A percentile compares a stretch with the other conserved stretches of the same genome.
These are phyloP conservation scores for Lichtheimia ornata DNA, from an alignment of 371 early-diverging fungal genomes.

Conservation along the genomic window DNA sequence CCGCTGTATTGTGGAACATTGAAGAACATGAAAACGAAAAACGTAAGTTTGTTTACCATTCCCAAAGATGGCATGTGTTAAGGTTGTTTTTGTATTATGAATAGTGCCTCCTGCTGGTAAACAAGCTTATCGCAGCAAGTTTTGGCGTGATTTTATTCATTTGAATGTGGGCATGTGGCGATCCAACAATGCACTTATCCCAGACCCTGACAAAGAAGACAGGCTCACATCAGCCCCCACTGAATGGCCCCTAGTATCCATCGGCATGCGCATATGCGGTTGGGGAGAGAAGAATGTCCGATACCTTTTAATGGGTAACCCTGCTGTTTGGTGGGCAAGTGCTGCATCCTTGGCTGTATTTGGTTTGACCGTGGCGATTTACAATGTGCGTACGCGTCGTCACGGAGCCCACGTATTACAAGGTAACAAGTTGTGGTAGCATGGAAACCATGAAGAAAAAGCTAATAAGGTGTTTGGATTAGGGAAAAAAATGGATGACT, in stretches of 20 bases:
- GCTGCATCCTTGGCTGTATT: constrained; percentile 65
- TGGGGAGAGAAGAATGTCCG: constrained; percentile 92
- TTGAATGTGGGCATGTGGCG: constrained; percentile 97
- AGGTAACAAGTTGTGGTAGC: constrained; percentile 20
- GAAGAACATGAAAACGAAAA: constrained; percentile 84
- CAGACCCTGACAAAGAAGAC: constrained; percentile 96
- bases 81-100: not conserved
- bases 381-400: constrained; percentile 71
- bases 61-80: not conserved
- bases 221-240: constrained; percentile 84
- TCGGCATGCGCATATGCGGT: constrained; percentile 95
- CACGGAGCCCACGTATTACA: constrained; percentile 61
- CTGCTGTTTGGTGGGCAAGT: constrained; percentile 93
- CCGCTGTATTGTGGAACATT: constrained; percentile 91
- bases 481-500: constrained; percentile 73
- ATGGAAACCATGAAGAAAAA: too few relatives aligned
- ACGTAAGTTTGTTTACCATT: constrained; percentile 24
- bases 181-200: constrained; percentile 96
- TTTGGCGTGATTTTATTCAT: constrained; percentile 87
- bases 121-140: constrained; percentile 69
- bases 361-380: constrained; percentile 41
- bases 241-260: constrained; percentile 93
- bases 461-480: not conserved
- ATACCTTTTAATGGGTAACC: constrained; percentile 96
- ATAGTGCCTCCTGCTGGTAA: constrained; percentile 61